Evolutionary conservation across 768 basidiomycete genomes (phyloP).

Genomic region (Gloeostereum incarnatum): DNA sequence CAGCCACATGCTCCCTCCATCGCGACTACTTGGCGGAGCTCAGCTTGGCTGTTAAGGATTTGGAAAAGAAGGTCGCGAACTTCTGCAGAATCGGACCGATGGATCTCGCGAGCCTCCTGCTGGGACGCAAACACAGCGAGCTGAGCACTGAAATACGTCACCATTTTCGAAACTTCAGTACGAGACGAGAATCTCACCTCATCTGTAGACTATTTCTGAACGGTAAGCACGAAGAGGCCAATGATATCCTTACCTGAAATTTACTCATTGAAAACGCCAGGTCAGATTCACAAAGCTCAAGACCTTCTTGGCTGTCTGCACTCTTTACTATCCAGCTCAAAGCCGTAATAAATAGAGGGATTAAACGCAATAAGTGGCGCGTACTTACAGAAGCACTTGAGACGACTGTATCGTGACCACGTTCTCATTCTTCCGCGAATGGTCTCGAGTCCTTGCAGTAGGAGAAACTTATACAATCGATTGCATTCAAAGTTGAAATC

Average conservation of each 20-base stretch:
- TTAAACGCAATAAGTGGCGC: too few relatives aligned
- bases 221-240: not conserved
- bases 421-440: too few relatives aligned
- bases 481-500: too few relatives aligned
- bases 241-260: slow-evolving; percentile 27
- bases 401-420: too few relatives aligned
- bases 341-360: too few relatives aligned
- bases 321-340: too few relatives aligned
- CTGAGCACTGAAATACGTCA: slow-evolving; percentile 14
- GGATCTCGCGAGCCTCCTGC: slow-evolving; percentile 17
- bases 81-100: slow-evolving; percentile 21
- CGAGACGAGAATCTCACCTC: slow-evolving; percentile 11
- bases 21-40: slow-evolving; percentile 25
- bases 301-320: slow-evolving; percentile 33
- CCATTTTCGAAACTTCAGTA: not conserved
- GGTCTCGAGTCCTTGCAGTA: too few relatives aligned
- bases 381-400: too few relatives aligned
- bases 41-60: slow-evolving; percentile 25
- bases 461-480: too few relatives aligned
- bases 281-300: slow-evolving; percentile 32
- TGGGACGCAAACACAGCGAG: slow-evolving; percentile 19
- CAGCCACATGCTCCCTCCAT: slow-evolving; percentile 30
- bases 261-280: slow-evolving; percentile 29
- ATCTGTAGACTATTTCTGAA: slow-evolving; percentile 9
- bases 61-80: slow-evolving; percentile 28